These are phyloP conservation scores for Mortierella polycephala DNA, from an alignment of 371 early-diverging fungal genomes.

Conservation along the genomic window DNA sequence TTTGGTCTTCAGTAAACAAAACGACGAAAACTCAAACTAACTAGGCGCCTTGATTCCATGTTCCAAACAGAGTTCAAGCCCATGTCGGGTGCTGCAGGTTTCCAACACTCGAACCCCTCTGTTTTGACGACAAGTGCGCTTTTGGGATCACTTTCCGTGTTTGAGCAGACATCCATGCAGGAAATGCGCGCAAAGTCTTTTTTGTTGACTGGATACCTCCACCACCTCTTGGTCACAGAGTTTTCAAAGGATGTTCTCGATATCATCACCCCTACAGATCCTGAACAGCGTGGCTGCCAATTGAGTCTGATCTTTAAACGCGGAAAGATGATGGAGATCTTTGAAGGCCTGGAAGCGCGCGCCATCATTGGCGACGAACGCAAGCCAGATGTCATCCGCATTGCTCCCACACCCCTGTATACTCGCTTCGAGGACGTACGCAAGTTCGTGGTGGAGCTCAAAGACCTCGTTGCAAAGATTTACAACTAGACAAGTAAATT, in stretches of 20 bases:
- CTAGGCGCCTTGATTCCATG: neutral
- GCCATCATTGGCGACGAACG: slow-evolving; percentile 93
- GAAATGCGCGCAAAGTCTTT: slow-evolving; percentile 79
- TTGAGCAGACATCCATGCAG: slow-evolving; percentile 75
- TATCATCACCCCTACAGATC: slow-evolving; percentile 86
- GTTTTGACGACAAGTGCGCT: slow-evolving; percentile 80
- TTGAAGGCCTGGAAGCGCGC: slow-evolving; percentile 64
- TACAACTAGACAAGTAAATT: slow-evolving; percentile 24
- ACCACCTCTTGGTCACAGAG: slow-evolving; percentile 66
- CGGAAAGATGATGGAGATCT: slow-evolving; percentile 70
- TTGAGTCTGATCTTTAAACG: slow-evolving; percentile 79
- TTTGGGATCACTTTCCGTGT: slow-evolving; percentile 83
- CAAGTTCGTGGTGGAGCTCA: slow-evolving; percentile 58
- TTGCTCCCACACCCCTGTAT: slow-evolving; percentile 93
- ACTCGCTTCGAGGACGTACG: slow-evolving; percentile 87
- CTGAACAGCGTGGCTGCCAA: slow-evolving; percentile 87
- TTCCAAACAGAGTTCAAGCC: slow-evolving; percentile 69
- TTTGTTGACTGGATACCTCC: slow-evolving; percentile 85
- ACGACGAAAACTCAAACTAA: too few relatives aligned
- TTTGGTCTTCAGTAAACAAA: too few relatives aligned
- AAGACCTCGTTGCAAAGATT: slow-evolving; percentile 58
- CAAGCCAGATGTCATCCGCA: slow-evolving; percentile 91
- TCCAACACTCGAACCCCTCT: slow-evolving; percentile 90
- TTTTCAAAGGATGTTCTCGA: slow-evolving; percentile 60
- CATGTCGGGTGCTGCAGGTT: slow-evolving; percentile 85